Base-by-base conservation (phyloP, 2,329 filamentous ascomycete genomes). In the Fusarium poae region DNA sequence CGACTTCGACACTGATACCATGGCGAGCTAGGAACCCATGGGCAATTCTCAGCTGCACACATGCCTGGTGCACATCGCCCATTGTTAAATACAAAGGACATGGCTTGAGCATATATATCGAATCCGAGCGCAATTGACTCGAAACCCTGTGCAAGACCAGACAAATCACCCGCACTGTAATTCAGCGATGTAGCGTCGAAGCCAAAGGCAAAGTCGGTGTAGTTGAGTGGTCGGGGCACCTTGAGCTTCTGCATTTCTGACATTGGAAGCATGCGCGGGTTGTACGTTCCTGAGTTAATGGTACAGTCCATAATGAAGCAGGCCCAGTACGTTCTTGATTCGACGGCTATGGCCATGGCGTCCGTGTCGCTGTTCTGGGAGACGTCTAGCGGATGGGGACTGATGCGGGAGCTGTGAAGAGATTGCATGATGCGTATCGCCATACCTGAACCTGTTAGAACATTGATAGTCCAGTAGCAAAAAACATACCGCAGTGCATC, bases 241-340 rank as follows among this genome's bases (percentile, higher is more conserved):
- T 76, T 76, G 27, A 78, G 70, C 42, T 79, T 79, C 0, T 69
- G 58, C 77, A 80, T 79, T 13, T 79, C 76, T 0, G 72, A 68
- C 65, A 80, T 75, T 6, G 77, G 76, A 0, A 81, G 72, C 73
- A 80, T 78, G 6, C 76, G 77, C 0, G 78, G 77, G 10, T 79
- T 79, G 25, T 80, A 80, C 0, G 77, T 81, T 0, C 80, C 81
- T 3, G 80, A 82, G 37, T 80, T 80, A 37, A 83, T 76, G 51
- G 82, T 78, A 12, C 81, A 79, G 58, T 83, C 81, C 75, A 83
- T 79, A 30, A 84, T 78, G 54, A 82, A 82, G 62, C 82, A 83
- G 0, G 78, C 78, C 82, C 82, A 83, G 43, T 81, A 82, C 0
- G 81, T 82, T 2, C 81, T 70, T 4, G 79, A 80, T 37, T 81